Percentiles rank a stretch among this genome's conserved stretches.
Evolutionary conservation across 2,329 filamentous ascomycete species (phyloP).

Genomic region (Cercospora brassicicola): DNA sequence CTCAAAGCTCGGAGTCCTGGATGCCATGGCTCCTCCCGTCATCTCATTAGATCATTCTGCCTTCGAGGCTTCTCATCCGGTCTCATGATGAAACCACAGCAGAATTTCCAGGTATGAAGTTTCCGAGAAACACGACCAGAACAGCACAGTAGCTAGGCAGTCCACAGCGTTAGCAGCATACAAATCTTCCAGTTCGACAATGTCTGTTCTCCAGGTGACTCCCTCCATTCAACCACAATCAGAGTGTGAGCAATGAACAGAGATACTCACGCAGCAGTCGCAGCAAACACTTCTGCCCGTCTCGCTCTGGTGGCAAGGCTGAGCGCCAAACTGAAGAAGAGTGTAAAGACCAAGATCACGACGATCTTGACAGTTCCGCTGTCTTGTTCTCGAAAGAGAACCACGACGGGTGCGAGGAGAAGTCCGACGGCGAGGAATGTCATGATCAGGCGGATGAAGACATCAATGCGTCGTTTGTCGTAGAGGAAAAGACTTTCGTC

Average conservation of each 20-base stretch:
- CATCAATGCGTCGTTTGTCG: slow-evolving; percentile 42
- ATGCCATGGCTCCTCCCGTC: background rate
- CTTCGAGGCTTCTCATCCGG: background rate
- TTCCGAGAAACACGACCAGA: slow-evolving; percentile 16
- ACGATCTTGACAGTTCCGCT: slow-evolving; percentile 23
- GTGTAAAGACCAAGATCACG: slow-evolving; percentile 24
- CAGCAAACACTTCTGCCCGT: slow-evolving; percentile 30
- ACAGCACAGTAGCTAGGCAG: slow-evolving; percentile 13
- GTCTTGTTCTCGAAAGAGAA: slow-evolving; percentile 23
- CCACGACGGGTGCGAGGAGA: slow-evolving; percentile 28
- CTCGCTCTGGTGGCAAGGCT: slow-evolving; percentile 27
- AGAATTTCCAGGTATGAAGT: slow-evolving; percentile 7
- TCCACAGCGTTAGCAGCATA: background rate
- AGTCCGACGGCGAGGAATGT: slow-evolving; percentile 29
- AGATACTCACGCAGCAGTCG: slow-evolving; percentile 31
- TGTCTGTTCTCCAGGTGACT: background rate
- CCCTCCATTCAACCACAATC: too few species aligned
- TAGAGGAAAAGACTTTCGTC: slow-evolving; percentile 41
- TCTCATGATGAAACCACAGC: background rate
- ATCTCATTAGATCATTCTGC: background rate
- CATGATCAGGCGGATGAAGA: slow-evolving; percentile 39
- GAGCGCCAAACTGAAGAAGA: slow-evolving; percentile 28
- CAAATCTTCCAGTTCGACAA: background rate
- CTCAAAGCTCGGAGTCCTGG: background rate
- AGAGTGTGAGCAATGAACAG: background rate